Evolutionary conservation across 2,329 filamentous ascomycete species (phyloP).

Genomic region (Fusarium redolens): DNA sequence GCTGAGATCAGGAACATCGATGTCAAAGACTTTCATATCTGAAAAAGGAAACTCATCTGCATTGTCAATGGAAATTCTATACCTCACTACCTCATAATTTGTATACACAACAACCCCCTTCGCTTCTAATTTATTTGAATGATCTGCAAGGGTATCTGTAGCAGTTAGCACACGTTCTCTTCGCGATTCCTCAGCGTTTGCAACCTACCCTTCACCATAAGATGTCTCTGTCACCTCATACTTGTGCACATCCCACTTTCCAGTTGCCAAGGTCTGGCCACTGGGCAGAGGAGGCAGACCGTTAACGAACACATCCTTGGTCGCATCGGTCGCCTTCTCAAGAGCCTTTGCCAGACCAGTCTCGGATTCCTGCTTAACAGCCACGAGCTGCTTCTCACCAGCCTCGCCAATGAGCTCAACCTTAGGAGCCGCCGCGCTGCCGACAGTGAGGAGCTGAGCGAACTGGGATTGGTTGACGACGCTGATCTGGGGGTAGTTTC

Average conservation of each 20-base stretch:
- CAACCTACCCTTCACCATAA: conserved; percentile 76
- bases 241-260: conserved; percentile 74
- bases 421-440: conserved; percentile 83
- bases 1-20: not conserved
- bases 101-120: conserved; percentile 46
- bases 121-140: conserved; percentile 60
- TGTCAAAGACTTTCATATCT: not conserved
- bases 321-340: conserved; percentile 68
- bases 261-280: conserved; percentile 67
- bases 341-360: conserved; percentile 80
- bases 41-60: conserved; percentile 43
- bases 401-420: conserved; percentile 79
- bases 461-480: conserved; percentile 86
- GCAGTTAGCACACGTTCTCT: conserved; percentile 31
- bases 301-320: conserved; percentile 73
- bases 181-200: not conserved
- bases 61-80: conserved; percentile 48
- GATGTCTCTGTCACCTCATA: conserved; percentile 74
- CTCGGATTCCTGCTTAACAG: conserved; percentile 78
- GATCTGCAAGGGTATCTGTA: conserved; percentile 72
- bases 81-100: conserved; percentile 44
- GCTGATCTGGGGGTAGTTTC: conserved; percentile 83
- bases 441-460: conserved; percentile 85
- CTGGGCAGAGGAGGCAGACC: conserved; percentile 90
- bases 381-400: conserved; percentile 74